Percentiles rank a stretch among this genome's conserved stretches.
These are phyloP conservation scores for Claviceps sp. DNA, from an alignment of 2,329 filamentous ascomycete species.

Conservation along the genomic window DNA sequence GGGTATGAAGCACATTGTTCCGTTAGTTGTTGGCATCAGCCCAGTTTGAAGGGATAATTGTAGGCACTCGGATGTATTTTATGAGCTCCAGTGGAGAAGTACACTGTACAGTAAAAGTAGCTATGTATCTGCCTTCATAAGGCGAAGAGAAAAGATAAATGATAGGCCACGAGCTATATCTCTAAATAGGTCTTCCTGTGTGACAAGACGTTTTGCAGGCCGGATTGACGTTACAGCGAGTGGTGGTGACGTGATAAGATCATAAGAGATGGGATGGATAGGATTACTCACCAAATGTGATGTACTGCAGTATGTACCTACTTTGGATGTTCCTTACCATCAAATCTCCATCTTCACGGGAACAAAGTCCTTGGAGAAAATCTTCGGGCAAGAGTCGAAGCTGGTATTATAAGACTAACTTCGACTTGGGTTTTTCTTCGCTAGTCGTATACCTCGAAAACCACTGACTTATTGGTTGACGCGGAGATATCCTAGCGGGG, in stretches of 20 bases:
- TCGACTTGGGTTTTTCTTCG: constrained; percentile 56
- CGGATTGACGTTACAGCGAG: background rate
- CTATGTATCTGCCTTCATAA: constrained; percentile 4
- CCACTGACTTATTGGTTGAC: constrained; percentile 58
- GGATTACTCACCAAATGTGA: background rate
- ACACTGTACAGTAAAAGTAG: constrained; percentile 7
- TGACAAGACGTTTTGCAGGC: background rate
- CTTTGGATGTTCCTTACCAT: constrained; percentile 60
- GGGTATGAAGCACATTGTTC: background rate
- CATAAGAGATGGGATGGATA: too few species aligned
- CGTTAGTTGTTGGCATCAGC: background rate
- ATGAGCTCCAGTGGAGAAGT: constrained; percentile 6
- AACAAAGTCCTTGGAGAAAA: constrained; percentile 47
- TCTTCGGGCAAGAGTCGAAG: constrained; percentile 65
- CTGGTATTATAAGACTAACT: constrained; percentile 31
- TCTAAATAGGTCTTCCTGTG: background rate
- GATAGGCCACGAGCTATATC: constrained; percentile 7
- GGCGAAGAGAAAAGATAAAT: constrained; percentile 6
- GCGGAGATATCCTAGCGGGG: constrained; percentile 79
- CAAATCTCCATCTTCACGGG: constrained; percentile 64
- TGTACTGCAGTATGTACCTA: background rate
- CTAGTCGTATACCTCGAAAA: constrained; percentile 88
- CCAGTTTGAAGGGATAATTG: background rate
- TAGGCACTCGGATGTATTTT: constrained; percentile 2
- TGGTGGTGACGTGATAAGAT: background rate